A percentile compares a stretch with the other conserved stretches of the same genome.
Conservation (phyloP, 2,329 filamentous ascomycete species). For the Epichloe gansuensis region DNA sequence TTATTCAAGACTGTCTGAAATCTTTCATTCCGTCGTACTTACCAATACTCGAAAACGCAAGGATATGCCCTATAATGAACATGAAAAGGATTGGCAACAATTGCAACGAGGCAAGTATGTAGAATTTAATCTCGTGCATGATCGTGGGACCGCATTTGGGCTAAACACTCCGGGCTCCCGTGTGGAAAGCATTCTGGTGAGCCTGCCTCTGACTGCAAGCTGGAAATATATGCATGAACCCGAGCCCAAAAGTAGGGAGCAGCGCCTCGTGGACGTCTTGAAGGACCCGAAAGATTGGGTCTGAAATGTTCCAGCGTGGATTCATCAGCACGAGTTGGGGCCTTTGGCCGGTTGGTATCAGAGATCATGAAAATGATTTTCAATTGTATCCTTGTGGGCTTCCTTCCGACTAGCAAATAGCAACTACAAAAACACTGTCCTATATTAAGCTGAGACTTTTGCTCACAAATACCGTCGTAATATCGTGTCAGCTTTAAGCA, state of each 20-base stretch:
- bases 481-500: too few relatives aligned
- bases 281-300: conserved; percentile 56
- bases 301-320: conserved; percentile 18
- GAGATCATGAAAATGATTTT: too few relatives aligned
- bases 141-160: conserved; percentile 88
- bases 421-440: too few relatives aligned
- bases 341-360: too few relatives aligned
- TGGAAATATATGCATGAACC: conserved; percentile 96
- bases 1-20: conserved; percentile 71
- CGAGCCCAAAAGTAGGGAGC: conserved; percentile 63
- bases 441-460: too few relatives aligned
- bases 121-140: conserved; percentile 96
- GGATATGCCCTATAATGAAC: conserved; percentile 77
- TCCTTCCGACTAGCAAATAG: too few relatives aligned
- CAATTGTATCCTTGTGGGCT: too few relatives aligned
- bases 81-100: conserved; percentile 95
- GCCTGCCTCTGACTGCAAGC: conserved; percentile 77
- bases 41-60: conserved; percentile 79
- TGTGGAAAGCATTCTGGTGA: conserved; percentile 97
- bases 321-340: too few relatives aligned
- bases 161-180: conserved; percentile 83
- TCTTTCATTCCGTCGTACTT: conserved; percentile 86
- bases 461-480: too few relatives aligned
- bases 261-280: conserved; percentile 63
- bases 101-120: conserved; percentile 89